Evolutionary conservation across 1,139 yeast species (phyloP).

Genomic region (Meyerozyma sp.): DNA sequence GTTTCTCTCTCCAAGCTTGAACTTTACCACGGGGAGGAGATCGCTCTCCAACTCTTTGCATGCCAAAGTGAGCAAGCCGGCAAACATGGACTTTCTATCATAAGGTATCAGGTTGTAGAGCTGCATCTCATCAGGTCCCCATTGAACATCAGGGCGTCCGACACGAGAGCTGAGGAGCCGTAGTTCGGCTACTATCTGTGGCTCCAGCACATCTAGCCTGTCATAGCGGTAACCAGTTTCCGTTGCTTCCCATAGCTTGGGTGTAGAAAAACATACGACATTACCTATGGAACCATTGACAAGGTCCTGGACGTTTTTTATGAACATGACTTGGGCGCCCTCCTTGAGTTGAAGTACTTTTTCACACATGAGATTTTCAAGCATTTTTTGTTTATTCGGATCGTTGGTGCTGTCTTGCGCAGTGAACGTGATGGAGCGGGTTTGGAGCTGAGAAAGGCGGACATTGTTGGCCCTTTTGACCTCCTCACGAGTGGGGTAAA

Average conservation of each 20-base stretch:
- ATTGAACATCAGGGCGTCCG: conserved; percentile 15
- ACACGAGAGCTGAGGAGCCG: conserved; percentile 21
- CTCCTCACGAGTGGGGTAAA: conserved; percentile 69
- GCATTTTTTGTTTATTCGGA: conserved; percentile 14
- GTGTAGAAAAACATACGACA: conserved; percentile 59
- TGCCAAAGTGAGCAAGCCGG: conserved; percentile 29
- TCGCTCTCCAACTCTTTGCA: conserved; percentile 20
- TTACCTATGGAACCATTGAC: conserved; percentile 57
- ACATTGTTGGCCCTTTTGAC: conserved; percentile 64
- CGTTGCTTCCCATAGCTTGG: conserved; percentile 18
- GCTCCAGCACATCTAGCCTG: conserved; percentile 15
- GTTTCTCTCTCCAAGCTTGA: conserved; percentile 32
- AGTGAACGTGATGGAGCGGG: conserved; percentile 40
- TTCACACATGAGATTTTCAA: conserved; percentile 47
- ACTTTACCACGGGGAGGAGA: conserved; percentile 53
- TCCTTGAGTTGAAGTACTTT: conserved; percentile 40
- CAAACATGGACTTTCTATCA: conserved; percentile 21
- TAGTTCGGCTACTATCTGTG: conserved; percentile 22
- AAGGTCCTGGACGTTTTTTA: conserved; percentile 41
- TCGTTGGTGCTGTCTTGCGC: conserved; percentile 45
- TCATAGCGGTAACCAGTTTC: conserved; percentile 22
- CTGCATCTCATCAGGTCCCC: conserved; percentile 42
- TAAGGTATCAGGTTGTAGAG: conserved; percentile 21
- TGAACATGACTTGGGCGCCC: conserved; percentile 59
- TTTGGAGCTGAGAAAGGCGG: conserved; percentile 36